Evolutionary conservation across 805 yeast genomes (phyloP), one percentile per base, ranked within the genome.

Genomic region (Myxozyma sirexii): DNA sequence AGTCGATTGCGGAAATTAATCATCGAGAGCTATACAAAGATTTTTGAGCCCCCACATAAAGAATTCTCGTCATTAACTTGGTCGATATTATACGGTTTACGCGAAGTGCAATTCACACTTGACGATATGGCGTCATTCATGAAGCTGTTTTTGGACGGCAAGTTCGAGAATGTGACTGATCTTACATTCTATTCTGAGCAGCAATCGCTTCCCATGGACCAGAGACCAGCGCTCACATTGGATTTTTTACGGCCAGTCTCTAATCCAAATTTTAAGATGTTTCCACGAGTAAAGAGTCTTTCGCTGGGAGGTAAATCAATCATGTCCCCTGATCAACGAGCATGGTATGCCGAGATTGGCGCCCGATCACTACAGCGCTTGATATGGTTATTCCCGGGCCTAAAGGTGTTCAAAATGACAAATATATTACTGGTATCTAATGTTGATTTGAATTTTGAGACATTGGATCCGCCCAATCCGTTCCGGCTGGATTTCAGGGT

Each of bases 361-460:
- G 31, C 45, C 15, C 54, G 54, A 7, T 23, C 46, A 1, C 19
- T 50, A 4, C 54, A 50, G 44, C 54, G 54, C 1, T 15, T 50
- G 26, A 17, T 50, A 13, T 50, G 54, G 54, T 17, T 50, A 5
- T 50, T 50, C n/a, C 54, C 54, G 17, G 54, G 54, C 4, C 26
- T 50, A 8, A 39, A 13, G 13, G 29, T 17, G 1, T 50, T 50
- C 39, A 50, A 17, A 29, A 50, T 50, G 54, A 26, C 46, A 23
- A 50, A 50, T 26, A 50, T 50, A 1, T 8, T 39, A 15, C 38
- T 50, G 15, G 45, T 15, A 4, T 17, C 39, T 4, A 39, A 39
- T 26, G 17, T 38, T 8, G 46, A 39, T n/a, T 8, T 31, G 17
- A 39, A 50, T 31, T 39, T 24, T 26, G 54, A 50, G 38, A 39